Base-by-base conservation (phyloP, 2,329 filamentous ascomycete species). In the Trichoderma harzianum region DNA sequence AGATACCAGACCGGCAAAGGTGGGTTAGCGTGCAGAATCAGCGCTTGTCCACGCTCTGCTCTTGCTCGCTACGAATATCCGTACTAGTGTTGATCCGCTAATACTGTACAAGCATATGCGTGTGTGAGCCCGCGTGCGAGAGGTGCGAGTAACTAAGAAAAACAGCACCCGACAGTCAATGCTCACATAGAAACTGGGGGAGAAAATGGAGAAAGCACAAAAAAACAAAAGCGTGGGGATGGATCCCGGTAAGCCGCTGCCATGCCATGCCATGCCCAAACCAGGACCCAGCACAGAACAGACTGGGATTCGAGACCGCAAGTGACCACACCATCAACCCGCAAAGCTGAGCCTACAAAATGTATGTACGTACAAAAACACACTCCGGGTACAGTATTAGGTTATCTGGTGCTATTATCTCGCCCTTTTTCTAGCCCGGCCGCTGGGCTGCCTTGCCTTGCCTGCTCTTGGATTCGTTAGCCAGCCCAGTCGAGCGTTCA, bases 311-410 rank as follows among this genome's bases (percentile, higher is more conserved):
- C 26, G 61, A 58, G 61, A 65, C 34, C 67, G 32, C 39, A 21
- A 62, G 67, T 30, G 55, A 62, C 69, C 60, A 71, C 47, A 57
- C 60, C 61, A 65, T 71, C 69, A 32, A 65, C 60, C 60, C 47
- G 32, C 36, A 47, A 63, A 63, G 60, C 68, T 70, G 57, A 70
- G 68, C 58, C 32, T 34, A 12, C 32, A 34, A 34, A 5, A 34
- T 34, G 32, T 34, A 34, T 34, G 39, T 43, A 43, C 39, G 14
- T 43, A 43, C 39, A 30, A 12, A 47, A 18, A 18, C 39, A 18
- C n/a, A 26, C 51, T 24, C 12, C 36, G 36, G 36, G 36, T 18
- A 39, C 43, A 28, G 58, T 67, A 43, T 32, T 30, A 67, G 47
- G 18, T 57, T 67, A 57, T 67, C 64, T 67, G 26, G 26, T n/a